phyloP scores from a whole-genome alignment of 345 rosid genomes.

The Populus davidiana region DNA sequence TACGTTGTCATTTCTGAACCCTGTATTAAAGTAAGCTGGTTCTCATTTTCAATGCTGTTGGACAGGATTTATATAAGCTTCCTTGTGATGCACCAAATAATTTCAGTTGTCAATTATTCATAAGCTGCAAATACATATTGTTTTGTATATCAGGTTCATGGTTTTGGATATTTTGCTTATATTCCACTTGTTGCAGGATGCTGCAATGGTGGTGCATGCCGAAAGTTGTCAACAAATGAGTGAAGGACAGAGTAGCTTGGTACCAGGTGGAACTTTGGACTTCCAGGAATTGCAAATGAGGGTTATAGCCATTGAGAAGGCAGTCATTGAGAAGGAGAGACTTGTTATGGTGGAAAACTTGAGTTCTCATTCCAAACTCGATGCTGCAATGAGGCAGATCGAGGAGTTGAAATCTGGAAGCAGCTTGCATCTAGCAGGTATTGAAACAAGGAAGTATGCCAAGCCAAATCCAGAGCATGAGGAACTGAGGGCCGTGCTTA shows the following conservation, averaged over 20 bases:
- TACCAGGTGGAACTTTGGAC: slow-evolving; percentile 34
- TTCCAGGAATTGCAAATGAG: slow-evolving; percentile 55
- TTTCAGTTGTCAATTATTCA: not conserved
- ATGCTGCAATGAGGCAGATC: slow-evolving; percentile 46
- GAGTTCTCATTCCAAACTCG: slow-evolving; percentile 53
- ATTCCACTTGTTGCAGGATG: slow-evolving; percentile 41
- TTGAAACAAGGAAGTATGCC: slow-evolving; percentile 32
- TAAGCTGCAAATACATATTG: not conserved
- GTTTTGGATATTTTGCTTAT: slow-evolving; percentile 2
- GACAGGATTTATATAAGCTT: not conserved
- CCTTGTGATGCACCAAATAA: not conserved
- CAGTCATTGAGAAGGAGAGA: slow-evolving; percentile 58
- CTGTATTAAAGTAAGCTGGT: slow-evolving; percentile 2
- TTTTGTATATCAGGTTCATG: not conserved
- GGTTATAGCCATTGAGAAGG: slow-evolving; percentile 62
- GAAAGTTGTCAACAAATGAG: slow-evolving; percentile 32
- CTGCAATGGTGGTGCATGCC: slow-evolving; percentile 15
- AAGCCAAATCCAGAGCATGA: slow-evolving; percentile 31
- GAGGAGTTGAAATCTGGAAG: slow-evolving; percentile 44
- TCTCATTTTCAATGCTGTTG: slow-evolving; percentile 7
- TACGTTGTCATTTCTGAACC: not conserved
- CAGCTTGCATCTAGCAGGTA: slow-evolving; percentile 25
- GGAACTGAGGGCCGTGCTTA: slow-evolving; percentile 16
- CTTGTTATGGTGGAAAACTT: slow-evolving; percentile 49
- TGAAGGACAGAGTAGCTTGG: slow-evolving; percentile 23